These are phyloP conservation scores for Monilinia fructicola DNA, from an alignment of 2,329 filamentous ascomycete genomes.

Conservation along the genomic window DNA sequence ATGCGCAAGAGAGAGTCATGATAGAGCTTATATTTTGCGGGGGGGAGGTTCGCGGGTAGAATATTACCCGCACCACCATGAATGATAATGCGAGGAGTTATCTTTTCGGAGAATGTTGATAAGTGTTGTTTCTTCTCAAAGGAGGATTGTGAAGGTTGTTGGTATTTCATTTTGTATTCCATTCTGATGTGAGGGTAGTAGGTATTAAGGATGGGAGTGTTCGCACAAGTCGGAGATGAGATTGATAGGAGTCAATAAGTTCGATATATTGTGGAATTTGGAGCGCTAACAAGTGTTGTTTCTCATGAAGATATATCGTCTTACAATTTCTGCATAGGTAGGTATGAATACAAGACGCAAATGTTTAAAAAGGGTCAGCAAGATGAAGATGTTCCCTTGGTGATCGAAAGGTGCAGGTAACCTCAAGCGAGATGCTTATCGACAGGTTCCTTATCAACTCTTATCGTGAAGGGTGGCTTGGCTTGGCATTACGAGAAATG, in stretches of 20 bases:
- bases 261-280: background rate
- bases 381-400: background rate
- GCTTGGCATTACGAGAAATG: constrained; percentile 13
- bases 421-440: background rate
- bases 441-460: background rate
- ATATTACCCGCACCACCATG: constrained; percentile 70
- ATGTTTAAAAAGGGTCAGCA: background rate
- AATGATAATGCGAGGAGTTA: constrained; percentile 43
- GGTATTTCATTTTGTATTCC: constrained; percentile 31
- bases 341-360: background rate
- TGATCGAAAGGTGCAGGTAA: too few species aligned
- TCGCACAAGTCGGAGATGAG: background rate
- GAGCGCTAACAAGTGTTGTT: background rate
- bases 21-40: constrained; percentile 58
- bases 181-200: constrained; percentile 5
- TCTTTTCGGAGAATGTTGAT: constrained; percentile 7
- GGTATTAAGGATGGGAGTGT: background rate
- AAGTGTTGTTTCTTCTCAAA: constrained; percentile 19
- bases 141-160: constrained; percentile 19
- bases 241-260: constrained; percentile 4
- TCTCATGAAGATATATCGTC: background rate
- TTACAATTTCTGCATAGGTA: background rate
- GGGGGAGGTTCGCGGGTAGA: constrained; percentile 56
- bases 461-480: background rate
- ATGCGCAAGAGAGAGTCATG: constrained; percentile 61